These are phyloP conservation scores for Pythium graminicola DNA, from an alignment of 352 stramenopile genomes.

Conservation along the genomic window DNA sequence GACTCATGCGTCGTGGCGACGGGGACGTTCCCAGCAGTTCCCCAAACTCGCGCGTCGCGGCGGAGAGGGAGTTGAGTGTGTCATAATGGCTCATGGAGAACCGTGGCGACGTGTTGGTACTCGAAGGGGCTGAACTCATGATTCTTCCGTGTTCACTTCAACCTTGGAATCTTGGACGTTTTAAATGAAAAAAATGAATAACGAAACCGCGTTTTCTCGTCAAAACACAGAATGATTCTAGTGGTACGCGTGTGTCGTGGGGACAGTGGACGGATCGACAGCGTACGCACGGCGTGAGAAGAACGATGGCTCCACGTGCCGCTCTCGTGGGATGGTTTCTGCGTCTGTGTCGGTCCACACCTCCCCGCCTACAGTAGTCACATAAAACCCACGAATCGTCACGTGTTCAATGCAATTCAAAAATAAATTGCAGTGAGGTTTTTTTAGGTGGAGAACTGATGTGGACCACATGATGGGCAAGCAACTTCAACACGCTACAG, in stretches of 20 bases:
- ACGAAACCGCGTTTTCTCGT: too few relatives aligned
- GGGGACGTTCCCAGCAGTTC: slow-evolving; percentile 47
- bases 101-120: slow-evolving; percentile 37
- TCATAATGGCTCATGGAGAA: slow-evolving; percentile 39
- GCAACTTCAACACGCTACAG: slow-evolving; percentile 40
- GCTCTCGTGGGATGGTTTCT: not conserved
- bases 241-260: too few relatives aligned
- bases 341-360: slow-evolving; percentile 17
- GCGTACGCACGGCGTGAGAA: too few relatives aligned
- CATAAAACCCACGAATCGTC: slow-evolving; percentile 25
- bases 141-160: slow-evolving; percentile 13
- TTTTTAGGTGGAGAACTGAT: not conserved
- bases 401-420: slow-evolving; percentile 24
- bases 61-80: slow-evolving; percentile 67
- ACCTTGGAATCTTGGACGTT: slow-evolving; percentile 14
- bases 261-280: too few relatives aligned
- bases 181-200: not conserved
- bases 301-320: too few relatives aligned
- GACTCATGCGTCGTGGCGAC: slow-evolving; percentile 35
- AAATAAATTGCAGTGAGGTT: slow-evolving; percentile 23
- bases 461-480: slow-evolving; percentile 25
- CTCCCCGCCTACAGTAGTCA: not conserved
- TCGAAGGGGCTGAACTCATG: slow-evolving; percentile 24
- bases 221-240: too few relatives aligned
- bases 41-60: slow-evolving; percentile 69